Evolutionary conservation across 1,284 basidiomycete genomes (phyloP).

Genomic region (Malassezia globosa): DNA sequence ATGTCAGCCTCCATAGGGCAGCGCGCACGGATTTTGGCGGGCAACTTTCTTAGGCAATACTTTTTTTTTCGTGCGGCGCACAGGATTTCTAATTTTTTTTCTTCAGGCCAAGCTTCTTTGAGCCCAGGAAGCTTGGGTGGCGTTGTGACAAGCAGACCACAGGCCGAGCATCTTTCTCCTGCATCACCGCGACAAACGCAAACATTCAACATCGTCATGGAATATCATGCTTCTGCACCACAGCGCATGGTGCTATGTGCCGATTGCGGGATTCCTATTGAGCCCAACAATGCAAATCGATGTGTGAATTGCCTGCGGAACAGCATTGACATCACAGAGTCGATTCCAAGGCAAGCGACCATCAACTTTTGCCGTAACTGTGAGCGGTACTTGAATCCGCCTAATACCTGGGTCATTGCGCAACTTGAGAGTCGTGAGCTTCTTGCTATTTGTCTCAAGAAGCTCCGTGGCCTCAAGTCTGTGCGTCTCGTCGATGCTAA

Average conservation of each 20-base stretch:
- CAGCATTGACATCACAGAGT: constrained; percentile 91
- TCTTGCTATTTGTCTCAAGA: constrained; percentile 64
- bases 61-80: too few species aligned
- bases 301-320: constrained; percentile 85
- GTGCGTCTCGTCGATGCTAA: constrained; percentile 91
- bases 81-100: too few species aligned
- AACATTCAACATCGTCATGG: too few species aligned
- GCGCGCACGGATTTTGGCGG: too few species aligned
- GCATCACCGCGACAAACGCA: too few species aligned
- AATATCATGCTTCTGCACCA: constrained; percentile 35
- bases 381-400: constrained; percentile 87
- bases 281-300: constrained; percentile 88
- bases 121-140: too few species aligned
- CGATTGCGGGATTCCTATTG: constrained; percentile 70
- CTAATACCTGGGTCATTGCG: constrained; percentile 71
- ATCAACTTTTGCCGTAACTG: constrained; percentile 92
- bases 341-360: constrained; percentile 92
- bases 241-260: constrained; percentile 48
- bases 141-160: too few species aligned
- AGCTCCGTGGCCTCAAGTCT: constrained; percentile 84
- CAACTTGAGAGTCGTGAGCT: constrained; percentile 85
- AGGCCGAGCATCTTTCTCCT: too few species aligned
- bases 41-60: too few species aligned
- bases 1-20: too few species aligned
- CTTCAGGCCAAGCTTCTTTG: too few species aligned